A percentile compares a stretch with the other conserved stretches of the same genome.
Evolutionary conservation across 108 stramenopile genomes (phyloP).

Genomic region (Heterococcus sp.): DNA sequence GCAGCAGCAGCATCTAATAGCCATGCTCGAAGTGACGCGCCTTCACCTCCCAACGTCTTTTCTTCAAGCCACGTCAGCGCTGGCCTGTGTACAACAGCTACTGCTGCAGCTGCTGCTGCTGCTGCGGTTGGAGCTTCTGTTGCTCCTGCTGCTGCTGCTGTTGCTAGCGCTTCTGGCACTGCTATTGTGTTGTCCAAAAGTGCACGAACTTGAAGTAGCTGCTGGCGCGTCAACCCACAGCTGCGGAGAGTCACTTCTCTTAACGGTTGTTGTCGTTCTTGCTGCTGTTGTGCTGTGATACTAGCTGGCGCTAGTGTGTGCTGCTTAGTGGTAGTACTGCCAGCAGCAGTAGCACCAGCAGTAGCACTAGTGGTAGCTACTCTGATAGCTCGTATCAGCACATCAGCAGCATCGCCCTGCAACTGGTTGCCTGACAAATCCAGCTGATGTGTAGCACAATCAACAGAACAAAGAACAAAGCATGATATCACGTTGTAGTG

Average conservation of each 20-base stretch:
- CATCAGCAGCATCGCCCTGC: not conserved
- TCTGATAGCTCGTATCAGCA: not conserved
- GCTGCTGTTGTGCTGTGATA: not conserved
- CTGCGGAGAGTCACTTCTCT: not conserved
- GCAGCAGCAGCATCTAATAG: not conserved
- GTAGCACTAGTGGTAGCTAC: not conserved
- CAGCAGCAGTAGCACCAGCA: not conserved
- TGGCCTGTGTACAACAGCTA: too few species aligned
- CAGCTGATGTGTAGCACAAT: not conserved
- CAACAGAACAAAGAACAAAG: too few species aligned
- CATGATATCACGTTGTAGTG: too few species aligned
- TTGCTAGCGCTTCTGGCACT: too few species aligned
- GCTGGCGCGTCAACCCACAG: not conserved
- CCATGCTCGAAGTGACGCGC: not conserved
- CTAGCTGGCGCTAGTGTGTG: not conserved
- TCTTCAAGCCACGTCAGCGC: not conserved
- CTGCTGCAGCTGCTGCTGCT: not conserved
- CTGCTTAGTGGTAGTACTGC: not conserved
- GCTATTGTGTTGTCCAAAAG: too few species aligned
- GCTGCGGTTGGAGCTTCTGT: not conserved
- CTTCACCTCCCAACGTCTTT: not conserved
- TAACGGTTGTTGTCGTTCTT: not conserved
- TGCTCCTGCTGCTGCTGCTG: not conserved
- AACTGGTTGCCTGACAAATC: not conserved
- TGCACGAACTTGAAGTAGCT: too few species aligned